phyloP scores from a whole-genome alignment of 2,329 filamentous ascomycete genomes.

The Penicillium decumbens region DNA sequence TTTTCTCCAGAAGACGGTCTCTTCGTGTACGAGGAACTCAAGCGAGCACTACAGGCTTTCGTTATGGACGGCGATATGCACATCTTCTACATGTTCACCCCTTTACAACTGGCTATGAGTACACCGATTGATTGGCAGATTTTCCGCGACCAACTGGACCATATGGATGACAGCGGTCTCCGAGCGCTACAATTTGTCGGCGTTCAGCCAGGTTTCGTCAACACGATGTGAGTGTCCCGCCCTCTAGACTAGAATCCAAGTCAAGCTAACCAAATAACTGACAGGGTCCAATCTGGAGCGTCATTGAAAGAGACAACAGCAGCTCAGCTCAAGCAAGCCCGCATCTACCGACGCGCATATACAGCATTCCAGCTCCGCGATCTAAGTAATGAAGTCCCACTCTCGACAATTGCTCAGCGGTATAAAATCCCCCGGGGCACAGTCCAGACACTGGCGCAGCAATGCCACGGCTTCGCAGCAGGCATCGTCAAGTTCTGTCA shows the following conservation, averaged over 20 bases:
- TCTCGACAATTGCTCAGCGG: slow-evolving; percentile 64
- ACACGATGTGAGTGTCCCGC: slow-evolving; percentile 54
- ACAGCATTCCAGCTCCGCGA: slow-evolving; percentile 72
- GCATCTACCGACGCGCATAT: slow-evolving; percentile 69
- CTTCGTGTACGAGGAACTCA: slow-evolving; percentile 66
- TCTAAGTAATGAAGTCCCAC: slow-evolving; percentile 69
- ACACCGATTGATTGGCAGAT: slow-evolving; percentile 65
- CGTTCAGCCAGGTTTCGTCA: slow-evolving; percentile 62
- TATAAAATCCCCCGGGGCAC: slow-evolving; percentile 66
- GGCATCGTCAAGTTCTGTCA: slow-evolving; percentile 77
- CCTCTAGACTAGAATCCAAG: neutral
- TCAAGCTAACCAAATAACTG: slow-evolving; percentile 4
- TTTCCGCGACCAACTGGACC: slow-evolving; percentile 66
- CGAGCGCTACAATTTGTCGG: slow-evolving; percentile 65
- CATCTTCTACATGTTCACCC: slow-evolving; percentile 71
- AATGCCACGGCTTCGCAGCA: slow-evolving; percentile 71
- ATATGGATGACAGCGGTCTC: slow-evolving; percentile 65
- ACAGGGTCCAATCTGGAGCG: slow-evolving; percentile 61
- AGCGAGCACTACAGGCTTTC: slow-evolving; percentile 63
- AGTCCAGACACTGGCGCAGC: slow-evolving; percentile 68
- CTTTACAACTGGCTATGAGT: slow-evolving; percentile 52
- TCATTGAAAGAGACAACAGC: slow-evolving; percentile 58
- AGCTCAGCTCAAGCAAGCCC: slow-evolving; percentile 56
- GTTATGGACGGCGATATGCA: slow-evolving; percentile 81
- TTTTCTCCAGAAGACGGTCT: slow-evolving; percentile 70